Evolutionary conservation across 352 stramenopile species (phyloP), one percentile per base, ranked within the genome.

Genomic region (Plasmopara viticola): DNA sequence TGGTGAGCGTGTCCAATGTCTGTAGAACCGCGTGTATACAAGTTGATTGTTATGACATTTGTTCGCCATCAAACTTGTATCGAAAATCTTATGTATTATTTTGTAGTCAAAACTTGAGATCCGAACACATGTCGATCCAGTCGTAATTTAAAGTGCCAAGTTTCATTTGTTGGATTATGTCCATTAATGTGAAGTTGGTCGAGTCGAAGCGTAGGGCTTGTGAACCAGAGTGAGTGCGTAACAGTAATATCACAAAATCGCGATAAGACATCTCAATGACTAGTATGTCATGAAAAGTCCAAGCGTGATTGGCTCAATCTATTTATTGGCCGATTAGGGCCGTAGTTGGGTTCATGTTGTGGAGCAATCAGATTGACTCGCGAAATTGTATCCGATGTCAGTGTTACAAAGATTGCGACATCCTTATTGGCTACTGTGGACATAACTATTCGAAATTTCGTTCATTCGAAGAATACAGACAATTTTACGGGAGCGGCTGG

Each of bases 31-130:
- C 3, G 20, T 25, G 3, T 25, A 25, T 33, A 42, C 52, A 59
- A 15, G 37, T 41, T 18, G 4, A 1, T 18, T 18, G 37, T 17
- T 18, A 17, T 17, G 2, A 17, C 37, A 8, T 41, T 6, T 6
- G 37, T 41, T 41, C 37, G 8, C 37, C 37, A 41, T 41, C 37
- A 44, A 53, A 60, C 39, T 53, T 60, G 39, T 60, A 60, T 17
- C 28, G 45, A 49, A 60, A 53, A 8, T 44, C 53, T 25, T 3
- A 25, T 3, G 20, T 3, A 3, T 3, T 25, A 25, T 25, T 1
- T 25, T 25, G 20, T 25, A 25, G 20, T 25, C 3, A 44, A 46
- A 40, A 60, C n/a, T 60, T 60, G n/a, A 60, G 28, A 46, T 60
- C 28, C 15, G 44, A 25, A 17, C 6, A 60, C 38, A 34, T 60